Conservation (phyloP, 352 stramenopile species). For the Phytophthora litchii region DNA sequence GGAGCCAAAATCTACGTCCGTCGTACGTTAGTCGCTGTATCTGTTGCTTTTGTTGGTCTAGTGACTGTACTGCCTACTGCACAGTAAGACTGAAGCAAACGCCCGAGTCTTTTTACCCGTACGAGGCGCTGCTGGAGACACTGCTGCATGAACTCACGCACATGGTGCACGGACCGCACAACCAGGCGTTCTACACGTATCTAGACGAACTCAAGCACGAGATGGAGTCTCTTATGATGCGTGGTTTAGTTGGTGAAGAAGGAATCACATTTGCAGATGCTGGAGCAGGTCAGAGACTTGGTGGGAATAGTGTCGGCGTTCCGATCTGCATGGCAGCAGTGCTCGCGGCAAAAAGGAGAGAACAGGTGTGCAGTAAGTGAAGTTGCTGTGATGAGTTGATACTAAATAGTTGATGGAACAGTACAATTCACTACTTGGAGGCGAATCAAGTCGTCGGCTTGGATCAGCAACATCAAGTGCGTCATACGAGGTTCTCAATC, state of each 20-base stretch:
- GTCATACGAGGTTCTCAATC: constrained; percentile 16
- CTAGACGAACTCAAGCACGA: constrained; percentile 66
- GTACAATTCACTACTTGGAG: constrained; percentile 49
- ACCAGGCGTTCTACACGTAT: constrained; percentile 70
- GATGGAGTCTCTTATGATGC: constrained; percentile 65
- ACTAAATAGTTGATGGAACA: constrained; percentile 10
- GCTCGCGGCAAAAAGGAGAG: constrained; percentile 42
- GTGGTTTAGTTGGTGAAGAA: constrained; percentile 47
- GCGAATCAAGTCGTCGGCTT: constrained; percentile 42
- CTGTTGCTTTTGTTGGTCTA: background rate
- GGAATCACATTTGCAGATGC: constrained; percentile 51
- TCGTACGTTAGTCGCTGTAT: constrained; percentile 29
- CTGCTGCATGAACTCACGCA: constrained; percentile 79
- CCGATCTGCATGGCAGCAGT: constrained; percentile 38
- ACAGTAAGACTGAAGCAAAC: constrained; percentile 22
- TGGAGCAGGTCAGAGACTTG: constrained; percentile 47
- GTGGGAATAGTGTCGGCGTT: constrained; percentile 1
- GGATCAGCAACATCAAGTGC: constrained; percentile 13
- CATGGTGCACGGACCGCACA: constrained; percentile 72
- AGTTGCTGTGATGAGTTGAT: background rate
- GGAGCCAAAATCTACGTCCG: constrained; percentile 77
- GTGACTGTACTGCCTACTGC: background rate
- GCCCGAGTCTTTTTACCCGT: constrained; percentile 45
- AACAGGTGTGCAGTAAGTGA: constrained; percentile 32
- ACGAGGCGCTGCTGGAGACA: constrained; percentile 69